These are phyloP conservation scores for Simmondsia chinensis DNA, from an alignment of 148 eudicot species.

Conservation along the genomic window DNA sequence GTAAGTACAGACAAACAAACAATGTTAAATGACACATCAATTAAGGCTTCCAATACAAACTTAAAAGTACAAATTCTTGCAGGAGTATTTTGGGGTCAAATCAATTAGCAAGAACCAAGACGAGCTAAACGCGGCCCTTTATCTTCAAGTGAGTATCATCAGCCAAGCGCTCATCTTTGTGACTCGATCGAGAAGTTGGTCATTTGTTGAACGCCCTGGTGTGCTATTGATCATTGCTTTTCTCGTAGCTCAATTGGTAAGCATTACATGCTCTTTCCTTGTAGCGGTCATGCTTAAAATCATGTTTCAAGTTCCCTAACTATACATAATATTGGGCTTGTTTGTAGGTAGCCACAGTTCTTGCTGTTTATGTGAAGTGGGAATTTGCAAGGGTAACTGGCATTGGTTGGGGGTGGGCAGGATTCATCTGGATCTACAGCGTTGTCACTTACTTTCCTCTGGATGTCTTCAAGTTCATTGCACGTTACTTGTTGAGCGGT, in stretches of 20 bases:
- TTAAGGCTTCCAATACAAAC: not conserved
- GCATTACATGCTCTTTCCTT: too few species aligned
- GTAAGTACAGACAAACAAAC: constrained; percentile 21
- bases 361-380: constrained; percentile 82
- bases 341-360: constrained; percentile 51
- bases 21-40: not conserved
- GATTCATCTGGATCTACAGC: constrained; percentile 74
- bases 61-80: not conserved
- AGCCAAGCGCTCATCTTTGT: constrained; percentile 94
- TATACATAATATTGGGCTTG: not conserved
- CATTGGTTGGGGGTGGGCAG: constrained; percentile 90
- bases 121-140: constrained; percentile 68
- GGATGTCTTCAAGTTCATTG: constrained; percentile 62
- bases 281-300: too few species aligned
- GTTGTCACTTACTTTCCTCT: constrained; percentile 72
- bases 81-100: constrained; percentile 44
- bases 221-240: constrained; percentile 52
- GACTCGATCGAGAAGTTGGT: constrained; percentile 82
- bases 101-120: constrained; percentile 28
- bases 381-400: constrained; percentile 58
- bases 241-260: constrained; percentile 57
- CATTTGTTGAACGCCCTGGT: constrained; percentile 76
- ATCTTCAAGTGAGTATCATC: constrained; percentile 92
- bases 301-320: too few species aligned
- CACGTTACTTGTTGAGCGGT: constrained; percentile 38